Evolutionary conservation across 2,329 filamentous ascomycete species (phyloP).

Genomic region (Phoma sp.): DNA sequence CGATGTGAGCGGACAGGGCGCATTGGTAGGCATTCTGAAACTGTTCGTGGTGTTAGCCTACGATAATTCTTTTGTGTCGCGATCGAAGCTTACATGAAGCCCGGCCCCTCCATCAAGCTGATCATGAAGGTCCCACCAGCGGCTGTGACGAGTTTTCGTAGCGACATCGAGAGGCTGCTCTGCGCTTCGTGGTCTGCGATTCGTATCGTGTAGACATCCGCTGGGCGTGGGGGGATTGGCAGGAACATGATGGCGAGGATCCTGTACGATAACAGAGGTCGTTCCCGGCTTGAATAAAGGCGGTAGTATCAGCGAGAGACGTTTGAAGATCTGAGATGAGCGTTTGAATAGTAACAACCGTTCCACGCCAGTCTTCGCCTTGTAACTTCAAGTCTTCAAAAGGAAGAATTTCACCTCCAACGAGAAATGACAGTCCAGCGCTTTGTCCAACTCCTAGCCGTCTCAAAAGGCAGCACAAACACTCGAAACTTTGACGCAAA

Average conservation of each 20-base stretch:
- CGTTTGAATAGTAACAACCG: no score
- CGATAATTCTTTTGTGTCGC: background rate
- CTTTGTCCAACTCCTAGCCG: background rate
- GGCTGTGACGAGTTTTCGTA: constrained; percentile 13
- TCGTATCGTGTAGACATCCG: constrained; percentile 22
- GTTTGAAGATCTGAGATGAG: no score
- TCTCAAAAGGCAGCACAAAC: constrained; percentile 5
- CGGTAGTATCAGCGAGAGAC: no score
- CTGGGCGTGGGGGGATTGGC: constrained; percentile 12
- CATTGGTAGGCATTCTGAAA: constrained; percentile 18
- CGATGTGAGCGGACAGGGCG: constrained; percentile 13
- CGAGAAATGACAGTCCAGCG: background rate
- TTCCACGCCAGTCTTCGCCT: no score
- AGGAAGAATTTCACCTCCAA: background rate
- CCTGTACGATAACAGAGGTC: no score
- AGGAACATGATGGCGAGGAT: constrained; percentile 2
- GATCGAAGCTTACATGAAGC: constrained; percentile 19
- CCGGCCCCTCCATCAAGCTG: constrained; percentile 18
- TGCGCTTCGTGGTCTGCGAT: constrained; percentile 13
- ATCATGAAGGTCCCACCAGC: constrained; percentile 17
- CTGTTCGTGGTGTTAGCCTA: constrained; percentile 2
- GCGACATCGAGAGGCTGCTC: constrained; percentile 6
- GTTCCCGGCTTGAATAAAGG: no score
- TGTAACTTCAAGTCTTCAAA: no score
- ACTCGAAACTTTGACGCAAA: background rate